A percentile compares a stretch with the other conserved stretches of the same genome.
Evolutionary conservation across 2,329 filamentous ascomycete species (phyloP).

Genomic region (Amphichorda felina): DNA sequence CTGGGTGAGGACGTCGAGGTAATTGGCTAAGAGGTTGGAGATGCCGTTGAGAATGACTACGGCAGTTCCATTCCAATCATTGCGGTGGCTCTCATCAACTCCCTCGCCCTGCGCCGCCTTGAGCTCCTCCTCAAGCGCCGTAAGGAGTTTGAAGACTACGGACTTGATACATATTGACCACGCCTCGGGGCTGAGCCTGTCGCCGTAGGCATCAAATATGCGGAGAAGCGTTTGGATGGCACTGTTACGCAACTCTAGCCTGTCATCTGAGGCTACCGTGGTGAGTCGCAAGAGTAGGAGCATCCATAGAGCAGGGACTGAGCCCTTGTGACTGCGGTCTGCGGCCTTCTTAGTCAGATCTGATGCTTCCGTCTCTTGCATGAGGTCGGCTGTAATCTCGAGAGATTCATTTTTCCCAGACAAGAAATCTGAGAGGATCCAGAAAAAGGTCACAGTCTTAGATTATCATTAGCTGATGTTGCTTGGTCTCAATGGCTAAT

Average conservation of each 20-base stretch:
- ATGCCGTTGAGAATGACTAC: conserved; percentile 64
- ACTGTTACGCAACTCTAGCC: conserved; percentile 70
- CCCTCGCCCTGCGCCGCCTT: conserved; percentile 22
- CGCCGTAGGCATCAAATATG: conserved; percentile 86
- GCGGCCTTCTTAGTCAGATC: conserved; percentile 49
- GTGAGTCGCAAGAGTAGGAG: conserved; percentile 61
- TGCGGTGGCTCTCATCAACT: conserved; percentile 27
- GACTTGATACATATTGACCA: conserved; percentile 77
- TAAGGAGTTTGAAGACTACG: conserved; percentile 68
- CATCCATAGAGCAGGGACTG: conserved; percentile 67
- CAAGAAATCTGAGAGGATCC: conserved; percentile 86
- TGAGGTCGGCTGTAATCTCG: conserved; percentile 43
- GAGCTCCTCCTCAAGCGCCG: conserved; percentile 52
- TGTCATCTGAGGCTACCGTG: conserved; percentile 57
- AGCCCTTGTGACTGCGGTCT: conserved; percentile 44
- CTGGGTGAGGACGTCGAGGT: conserved; percentile 59
- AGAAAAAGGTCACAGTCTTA: conserved; percentile 86
- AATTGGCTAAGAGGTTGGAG: conserved; percentile 61
- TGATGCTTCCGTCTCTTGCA: conserved; percentile 32
- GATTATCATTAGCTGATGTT: too few species aligned
- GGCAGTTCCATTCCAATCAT: conserved; percentile 63
- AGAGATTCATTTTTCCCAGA: conserved; percentile 46
- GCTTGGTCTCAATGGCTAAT: conserved; percentile 4
- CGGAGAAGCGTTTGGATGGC: conserved; percentile 83
- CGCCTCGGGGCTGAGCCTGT: conserved; percentile 62